Base-by-base conservation (phyloP, 345 rosid genomes). In the Acer yangbiense region DNA sequence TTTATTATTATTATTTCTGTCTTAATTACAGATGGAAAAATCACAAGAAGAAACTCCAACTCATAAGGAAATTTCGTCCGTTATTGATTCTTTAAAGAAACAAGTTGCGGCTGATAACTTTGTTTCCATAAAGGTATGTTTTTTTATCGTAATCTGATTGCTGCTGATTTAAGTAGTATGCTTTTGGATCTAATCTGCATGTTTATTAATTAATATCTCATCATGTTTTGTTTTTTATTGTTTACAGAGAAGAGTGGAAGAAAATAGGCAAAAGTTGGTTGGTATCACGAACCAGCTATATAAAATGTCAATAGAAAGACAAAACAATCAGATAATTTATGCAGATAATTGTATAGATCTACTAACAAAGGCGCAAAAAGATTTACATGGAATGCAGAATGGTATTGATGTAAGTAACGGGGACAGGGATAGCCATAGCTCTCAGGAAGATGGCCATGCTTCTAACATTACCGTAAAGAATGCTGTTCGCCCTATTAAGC, bases 301-400 rank as follows among this genome's bases (percentile, higher is more conserved):
- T 80, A 87, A 79, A 69, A 76, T 82, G 44, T 88, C 97, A 2
- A 78, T 76, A 79, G 95, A 91, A 48, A 87, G 92, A 87, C 85
- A 87, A 80, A 82, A 85, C 72, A 70, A 75, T 65, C 85, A 77
- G 83, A 82, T 25, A 71, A 75, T 46, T 63, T 65, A 68, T 65
- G 70, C 66, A 70, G 78, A 77, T 75, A 81, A 77, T 57, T 80
- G 82, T 76, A 77, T 77, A 52, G 92, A 92, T 89, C 82, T 94
- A 76, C 86, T 96, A 71, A 83, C 91, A 57, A 94, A 88, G 87
- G 87, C 92, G 86, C 98, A 94, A 84, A 89, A 74, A 23, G 98
- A 94, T 77, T 89, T 92, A 5, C 83, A 82, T 0, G 89, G 88
- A 35, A 80, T 89, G 90, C 92, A 87, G 71, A 85, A 84, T 60